Evolutionary conservation across 139 green algal species (phyloP), one percentile per base, ranked within the genome.

Genomic region (Micractinium conductrix): DNA sequence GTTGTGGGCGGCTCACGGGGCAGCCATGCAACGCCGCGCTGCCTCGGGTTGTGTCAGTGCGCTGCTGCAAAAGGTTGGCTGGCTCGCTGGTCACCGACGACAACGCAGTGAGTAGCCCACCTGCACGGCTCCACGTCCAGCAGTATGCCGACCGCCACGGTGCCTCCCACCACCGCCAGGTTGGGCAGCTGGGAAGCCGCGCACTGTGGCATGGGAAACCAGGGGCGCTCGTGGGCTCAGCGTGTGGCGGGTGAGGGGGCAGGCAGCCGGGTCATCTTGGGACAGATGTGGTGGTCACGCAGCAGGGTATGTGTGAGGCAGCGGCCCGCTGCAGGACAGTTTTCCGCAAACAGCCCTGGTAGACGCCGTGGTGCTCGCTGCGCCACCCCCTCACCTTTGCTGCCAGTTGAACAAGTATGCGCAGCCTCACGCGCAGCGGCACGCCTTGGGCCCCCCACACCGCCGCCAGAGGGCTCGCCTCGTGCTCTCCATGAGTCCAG

Each of bases 101-200:
- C n/a, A n/a, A n/a, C n/a, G n/a, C n/a, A n/a, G n/a, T n/a, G n/a
- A n/a, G n/a, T n/a, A n/a, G n/a, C n/a, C n/a, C n/a, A n/a, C n/a
- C n/a, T n/a, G 60, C 76, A 83, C 28, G 30, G 76, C 58, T 73
- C 76, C 60, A 83, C 60, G n/a, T 83, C 76, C 28, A 83, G 60
- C 9, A 62, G 9, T 1, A 58, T 30, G n/a, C 76, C 76, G 60
- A 38, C 58, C 26, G 76, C 60, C 40, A 83, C 58, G 5, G 76
- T 83, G 76, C 40, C 30, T 2, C 58, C 76, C 43, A 83, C 74
- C 22, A 73, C 58, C 2, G 76, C 38, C 58, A 83, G 38, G 5
- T 37, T 21, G 24, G 76, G 76, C 58, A 83, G 33, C 76, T 83
- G 74, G 74, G 40, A 33, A 26, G 35, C 4, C 12, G 55, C 35